phyloP scores from a whole-genome alignment of 2,329 filamentous ascomycete species.

The Neoscytalidium dimidiatum region DNA sequence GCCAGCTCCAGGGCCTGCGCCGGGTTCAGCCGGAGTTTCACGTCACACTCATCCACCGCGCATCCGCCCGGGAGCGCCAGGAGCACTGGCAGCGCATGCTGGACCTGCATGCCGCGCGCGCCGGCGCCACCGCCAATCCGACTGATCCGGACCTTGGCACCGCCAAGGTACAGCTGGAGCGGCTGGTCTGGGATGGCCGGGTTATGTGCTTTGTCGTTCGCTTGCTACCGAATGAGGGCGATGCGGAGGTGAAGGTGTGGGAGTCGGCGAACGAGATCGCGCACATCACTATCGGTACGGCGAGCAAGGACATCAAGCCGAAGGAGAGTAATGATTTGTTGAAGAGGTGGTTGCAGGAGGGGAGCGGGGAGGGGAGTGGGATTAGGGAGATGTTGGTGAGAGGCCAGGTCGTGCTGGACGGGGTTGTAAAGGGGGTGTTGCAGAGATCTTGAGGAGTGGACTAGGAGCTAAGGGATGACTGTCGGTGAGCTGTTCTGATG shows the following conservation, averaged over 20 bases:
- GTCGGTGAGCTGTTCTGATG: too few relatives aligned
- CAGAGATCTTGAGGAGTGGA: conserved; percentile 17
- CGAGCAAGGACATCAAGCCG: conserved; percentile 73
- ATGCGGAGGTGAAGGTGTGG: conserved; percentile 40
- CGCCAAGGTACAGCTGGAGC: conserved; percentile 64
- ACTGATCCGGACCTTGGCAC: conserved; percentile 60
- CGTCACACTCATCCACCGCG: conserved; percentile 88
- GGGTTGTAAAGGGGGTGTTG: conserved; percentile 51
- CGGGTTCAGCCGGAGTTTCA: conserved; percentile 88
- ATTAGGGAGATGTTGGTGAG: conserved; percentile 58
- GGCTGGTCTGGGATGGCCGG: conserved; percentile 78
- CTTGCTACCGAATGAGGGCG: conserved; percentile 24
- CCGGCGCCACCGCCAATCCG: conserved; percentile 37
- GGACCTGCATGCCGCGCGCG: conserved; percentile 54
- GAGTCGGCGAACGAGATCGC: conserved; percentile 75
- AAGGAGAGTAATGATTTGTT: conserved; percentile 92
- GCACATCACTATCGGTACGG: conserved; percentile 89
- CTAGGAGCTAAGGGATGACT: neutral
- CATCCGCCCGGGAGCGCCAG: conserved; percentile 59
- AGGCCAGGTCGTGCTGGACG: conserved; percentile 58
- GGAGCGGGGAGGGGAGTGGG: conserved; percentile 52
- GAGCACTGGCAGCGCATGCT: conserved; percentile 76
- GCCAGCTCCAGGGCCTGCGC: conserved; percentile 68
- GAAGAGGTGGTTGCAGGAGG: conserved; percentile 68
- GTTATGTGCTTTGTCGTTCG: conserved; percentile 92